Evolutionary conservation across 176 grass and related monocot genomes (phyloP), one percentile per base, ranked within the genome.

Genomic region (Hsuehochloa calcarea): DNA sequence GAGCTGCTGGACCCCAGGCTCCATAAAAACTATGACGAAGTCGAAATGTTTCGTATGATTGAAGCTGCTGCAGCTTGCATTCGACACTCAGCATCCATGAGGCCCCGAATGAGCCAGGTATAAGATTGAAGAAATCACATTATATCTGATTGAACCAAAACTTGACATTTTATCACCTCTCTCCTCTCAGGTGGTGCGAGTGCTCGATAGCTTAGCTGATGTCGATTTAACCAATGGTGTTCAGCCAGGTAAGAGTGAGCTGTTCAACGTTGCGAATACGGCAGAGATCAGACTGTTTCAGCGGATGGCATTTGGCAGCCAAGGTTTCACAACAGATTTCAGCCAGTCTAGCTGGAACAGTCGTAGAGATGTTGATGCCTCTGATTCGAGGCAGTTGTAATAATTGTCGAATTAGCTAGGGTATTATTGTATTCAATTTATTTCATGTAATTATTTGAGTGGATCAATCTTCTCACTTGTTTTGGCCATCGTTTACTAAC

Each of bases 221-320:
- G 84, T 82, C 0, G 96, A 98, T 87, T 87, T 98, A 60, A 96
- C 39, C 82, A 96, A 95, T 8, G 96, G 96, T 35, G 50, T 98
- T 60, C 94, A 93, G 75, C 96, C 96, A 6, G 96, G 96, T 58
- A 88, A 94, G 87, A 98, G 96, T 17, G 90, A 92, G 78, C 41
- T 94, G 52, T 98, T 95, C 89, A 98, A 96, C 13, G 88, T 85
- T 0, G 88, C 93, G 0, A 91, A 92, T 27, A 92, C 96, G 0
- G 93, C 93, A 0, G 93, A 99, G 70, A 96, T 99, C 70, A 99
- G 93, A 86, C 54, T 99, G 60, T 96, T 99, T 78, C 96, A 99
- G 78, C 80, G 78, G 25, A 92, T 99, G 93, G 96, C 91, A 9
- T 99, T 96, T 37, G 96, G 96, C 37, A 94, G 85, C 80, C 90